Base-by-base conservation (phyloP, 1,284 basidiomycete genomes). In the Cryptococcus sp. region DNA sequence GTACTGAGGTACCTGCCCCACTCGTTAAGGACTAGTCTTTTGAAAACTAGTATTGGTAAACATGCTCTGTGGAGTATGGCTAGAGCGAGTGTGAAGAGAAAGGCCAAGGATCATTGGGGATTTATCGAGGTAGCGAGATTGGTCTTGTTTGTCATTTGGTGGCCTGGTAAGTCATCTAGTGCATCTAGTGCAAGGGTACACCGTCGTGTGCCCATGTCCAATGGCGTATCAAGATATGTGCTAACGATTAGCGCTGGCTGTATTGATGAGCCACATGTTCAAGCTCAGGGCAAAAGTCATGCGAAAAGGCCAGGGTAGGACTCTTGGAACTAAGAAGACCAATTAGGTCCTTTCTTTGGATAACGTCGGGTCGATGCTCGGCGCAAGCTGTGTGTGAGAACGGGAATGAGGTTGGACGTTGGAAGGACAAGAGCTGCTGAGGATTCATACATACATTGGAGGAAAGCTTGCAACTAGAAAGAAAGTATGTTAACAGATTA, bases 111-210 rank as follows among this genome's bases (percentile, higher is more conserved):
- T 13, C 4, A 23, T 31, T 74, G 72, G 72, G 62, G 57, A 7
- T 63, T 62, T 55, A 60, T 66, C 43, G 67, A 79, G 22, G 74
- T 80, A 4, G 83, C 85, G 46, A 81, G 85, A 21, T 81, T 79
- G 0, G 69, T 74, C 3, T 76, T 93, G 57, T 91, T 93, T 73
- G 57, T 82, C n/a, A 78, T 85, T 46, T 97, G 92, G 91, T 91
- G 89, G 85, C 91, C 91, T 51, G 84, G 91, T 92, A 74, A 66
- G 82, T 78, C 10, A 7, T 39, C 37, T 34, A 54, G n/a, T 11
- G 32, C n/a, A 22, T 23, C 3, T 9, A 23, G 21, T 25, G 4
- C 10, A 16, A 40, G 22, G 19, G 5, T 22, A 22, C 34, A n/a
- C 10, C 34, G 34, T n/a, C n/a, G 34, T 36, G 11, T n/a, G 34